Conservation (phyloP, 148 eudicot species). For the Vaccinium corymbosum region DNA sequence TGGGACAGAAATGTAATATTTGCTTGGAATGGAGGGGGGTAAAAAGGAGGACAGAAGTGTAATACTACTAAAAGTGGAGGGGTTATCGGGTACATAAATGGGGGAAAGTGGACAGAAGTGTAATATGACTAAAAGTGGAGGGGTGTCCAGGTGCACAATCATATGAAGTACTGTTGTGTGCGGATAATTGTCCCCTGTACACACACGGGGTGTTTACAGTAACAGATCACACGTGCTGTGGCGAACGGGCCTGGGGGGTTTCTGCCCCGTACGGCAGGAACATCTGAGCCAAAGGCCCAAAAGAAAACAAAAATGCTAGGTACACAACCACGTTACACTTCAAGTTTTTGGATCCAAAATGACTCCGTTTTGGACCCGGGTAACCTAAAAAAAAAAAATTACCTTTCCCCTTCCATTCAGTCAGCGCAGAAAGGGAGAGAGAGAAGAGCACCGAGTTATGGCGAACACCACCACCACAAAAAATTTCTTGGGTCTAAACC, state of each 20-base stretch:
- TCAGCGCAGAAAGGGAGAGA: too few species aligned
- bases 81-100: background rate
- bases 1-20: constrained; percentile 8
- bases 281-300: background rate
- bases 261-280: constrained; percentile 1
- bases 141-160: background rate
- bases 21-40: background rate
- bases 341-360: too few species aligned
- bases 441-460: too few species aligned
- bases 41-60: background rate
- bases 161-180: too few species aligned
- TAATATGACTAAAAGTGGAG: background rate
- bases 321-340: too few species aligned
- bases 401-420: too few species aligned
- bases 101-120: background rate
- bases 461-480: too few species aligned
- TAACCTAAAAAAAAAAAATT: too few species aligned
- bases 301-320: too few species aligned
- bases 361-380: too few species aligned
- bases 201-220: background rate
- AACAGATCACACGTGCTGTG: background rate
- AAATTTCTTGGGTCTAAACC: too few species aligned
- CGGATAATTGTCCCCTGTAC: too few species aligned
- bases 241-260: background rate
- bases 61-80: background rate